These are phyloP conservation scores for Pseudogymnoascus pannorum DNA, from an alignment of 2,329 filamentous ascomycete genomes.

Conservation along the genomic window DNA sequence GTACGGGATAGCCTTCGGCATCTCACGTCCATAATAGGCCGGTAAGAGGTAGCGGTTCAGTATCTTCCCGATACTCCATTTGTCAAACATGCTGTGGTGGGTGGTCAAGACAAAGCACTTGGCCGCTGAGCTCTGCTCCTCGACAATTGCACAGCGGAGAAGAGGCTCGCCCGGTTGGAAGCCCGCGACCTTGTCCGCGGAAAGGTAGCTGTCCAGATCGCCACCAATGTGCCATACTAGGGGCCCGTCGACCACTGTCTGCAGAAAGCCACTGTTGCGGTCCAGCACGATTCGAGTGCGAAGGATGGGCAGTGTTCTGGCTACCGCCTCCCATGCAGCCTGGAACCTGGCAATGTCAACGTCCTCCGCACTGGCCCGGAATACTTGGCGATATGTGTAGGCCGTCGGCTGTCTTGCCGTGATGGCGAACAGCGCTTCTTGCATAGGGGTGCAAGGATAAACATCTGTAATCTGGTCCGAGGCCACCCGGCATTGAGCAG, in stretches of 20 bases:
- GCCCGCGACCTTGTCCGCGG: slow-evolving; percentile 1
- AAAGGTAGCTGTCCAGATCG: slow-evolving; percentile 14
- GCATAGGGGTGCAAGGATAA: slow-evolving; percentile 36
- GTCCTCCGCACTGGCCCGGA: background rate
- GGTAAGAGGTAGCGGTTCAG: background rate
- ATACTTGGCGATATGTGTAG: slow-evolving; percentile 27
- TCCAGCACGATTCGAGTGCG: slow-evolving; percentile 26
- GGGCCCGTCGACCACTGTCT: slow-evolving; percentile 14
- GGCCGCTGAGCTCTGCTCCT: background rate
- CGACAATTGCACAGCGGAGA: slow-evolving; percentile 7
- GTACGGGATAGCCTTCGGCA: background rate
- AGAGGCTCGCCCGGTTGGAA: slow-evolving; percentile 9
- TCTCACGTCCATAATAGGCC: background rate
- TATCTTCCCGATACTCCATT: background rate
- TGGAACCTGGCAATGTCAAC: slow-evolving; percentile 19
- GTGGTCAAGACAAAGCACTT: slow-evolving; percentile 16
- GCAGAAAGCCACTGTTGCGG: background rate
- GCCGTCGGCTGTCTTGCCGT: slow-evolving; percentile 30
- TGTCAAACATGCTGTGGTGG: slow-evolving; percentile 17
- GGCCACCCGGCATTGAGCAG: background rate
- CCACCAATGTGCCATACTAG: slow-evolving; percentile 4
- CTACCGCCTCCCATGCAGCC: slow-evolving; percentile 21
- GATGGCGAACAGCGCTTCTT: slow-evolving; percentile 35
- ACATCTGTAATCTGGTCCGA: slow-evolving; percentile 26
- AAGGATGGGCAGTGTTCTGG: slow-evolving; percentile 23